phyloP scores from a whole-genome alignment of 192 early-diverging fungal genomes.

The Entomortierella lignicola region DNA sequence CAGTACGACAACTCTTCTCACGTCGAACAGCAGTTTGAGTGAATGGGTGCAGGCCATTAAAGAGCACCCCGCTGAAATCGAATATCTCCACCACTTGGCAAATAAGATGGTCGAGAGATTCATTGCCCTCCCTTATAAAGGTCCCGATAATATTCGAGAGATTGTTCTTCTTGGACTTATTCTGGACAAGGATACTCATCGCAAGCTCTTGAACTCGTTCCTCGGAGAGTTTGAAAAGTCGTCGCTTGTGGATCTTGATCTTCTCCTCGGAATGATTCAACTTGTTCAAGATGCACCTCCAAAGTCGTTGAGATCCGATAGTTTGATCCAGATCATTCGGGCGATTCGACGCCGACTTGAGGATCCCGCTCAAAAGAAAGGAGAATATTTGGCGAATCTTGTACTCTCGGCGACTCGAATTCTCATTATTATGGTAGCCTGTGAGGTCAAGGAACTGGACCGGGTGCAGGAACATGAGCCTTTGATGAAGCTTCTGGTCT shows the following conservation, averaged over 20 bases:
- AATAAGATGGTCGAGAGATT: background rate
- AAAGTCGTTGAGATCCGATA: background rate
- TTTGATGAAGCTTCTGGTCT: background rate
- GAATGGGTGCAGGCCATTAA: conserved; percentile 2
- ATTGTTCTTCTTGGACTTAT: background rate
- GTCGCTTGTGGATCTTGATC: background rate
- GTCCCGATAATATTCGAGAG: background rate
- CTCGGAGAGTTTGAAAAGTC: background rate
- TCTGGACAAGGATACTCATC: background rate
- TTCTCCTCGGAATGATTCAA: background rate
- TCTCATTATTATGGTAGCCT: background rate
- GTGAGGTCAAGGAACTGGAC: conserved; percentile 7
- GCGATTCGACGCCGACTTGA: background rate
- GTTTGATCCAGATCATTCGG: background rate
- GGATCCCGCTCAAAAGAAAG: background rate
- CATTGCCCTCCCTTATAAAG: background rate
- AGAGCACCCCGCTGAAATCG: background rate
- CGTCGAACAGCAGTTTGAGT: too few relatives aligned
- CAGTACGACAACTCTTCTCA: too few relatives aligned
- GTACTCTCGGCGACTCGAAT: background rate
- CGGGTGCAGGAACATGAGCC: background rate
- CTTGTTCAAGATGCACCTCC: background rate
- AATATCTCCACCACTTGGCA: background rate
- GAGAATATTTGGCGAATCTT: background rate
- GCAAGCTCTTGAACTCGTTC: background rate